Conservation (phyloP, 495 filamentous ascomycete genomes). For the Niebla homalea region DNA sequence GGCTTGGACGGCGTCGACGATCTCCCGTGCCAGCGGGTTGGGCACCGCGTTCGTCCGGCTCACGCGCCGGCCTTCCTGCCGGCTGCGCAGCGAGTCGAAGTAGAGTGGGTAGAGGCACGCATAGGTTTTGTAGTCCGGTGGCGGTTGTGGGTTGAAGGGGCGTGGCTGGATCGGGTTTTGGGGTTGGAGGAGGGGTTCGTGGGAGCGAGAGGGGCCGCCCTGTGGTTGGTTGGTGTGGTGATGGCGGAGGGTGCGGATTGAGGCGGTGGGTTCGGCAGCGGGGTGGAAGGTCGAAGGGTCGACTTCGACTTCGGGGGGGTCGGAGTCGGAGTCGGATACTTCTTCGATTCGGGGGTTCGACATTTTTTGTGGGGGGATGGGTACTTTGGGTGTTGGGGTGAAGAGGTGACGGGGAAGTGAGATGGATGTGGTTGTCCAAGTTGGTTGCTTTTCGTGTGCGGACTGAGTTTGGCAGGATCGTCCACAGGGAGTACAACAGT, state of each 20-base stretch:
- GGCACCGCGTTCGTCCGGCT: constrained; percentile 52
- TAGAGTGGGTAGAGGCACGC: constrained; percentile 92
- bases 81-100: constrained; percentile 67
- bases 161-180: constrained; percentile 10
- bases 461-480: too few relatives aligned
- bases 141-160: constrained; percentile 25
- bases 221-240: constrained; percentile 17
- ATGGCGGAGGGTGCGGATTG: constrained; percentile 22
- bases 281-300: constrained; percentile 28
- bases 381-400: not conserved
- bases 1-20: constrained; percentile 66
- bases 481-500: too few relatives aligned
- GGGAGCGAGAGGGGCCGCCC: constrained; percentile 19
- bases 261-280: constrained; percentile 25
- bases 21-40: constrained; percentile 81
- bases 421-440: too few relatives aligned
- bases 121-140: constrained; percentile 50
- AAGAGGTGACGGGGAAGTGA: not conserved
- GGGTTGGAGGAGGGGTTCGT: constrained; percentile 4
- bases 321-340: constrained; percentile 63
- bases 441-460: too few relatives aligned
- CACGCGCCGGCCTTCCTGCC: constrained; percentile 70
- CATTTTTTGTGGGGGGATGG: constrained; percentile 38
- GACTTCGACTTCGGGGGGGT: constrained; percentile 54
- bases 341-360: constrained; percentile 83